phyloP scores from a whole-genome alignment of 495 filamentous ascomycete species.

The Zalerion maritima region DNA sequence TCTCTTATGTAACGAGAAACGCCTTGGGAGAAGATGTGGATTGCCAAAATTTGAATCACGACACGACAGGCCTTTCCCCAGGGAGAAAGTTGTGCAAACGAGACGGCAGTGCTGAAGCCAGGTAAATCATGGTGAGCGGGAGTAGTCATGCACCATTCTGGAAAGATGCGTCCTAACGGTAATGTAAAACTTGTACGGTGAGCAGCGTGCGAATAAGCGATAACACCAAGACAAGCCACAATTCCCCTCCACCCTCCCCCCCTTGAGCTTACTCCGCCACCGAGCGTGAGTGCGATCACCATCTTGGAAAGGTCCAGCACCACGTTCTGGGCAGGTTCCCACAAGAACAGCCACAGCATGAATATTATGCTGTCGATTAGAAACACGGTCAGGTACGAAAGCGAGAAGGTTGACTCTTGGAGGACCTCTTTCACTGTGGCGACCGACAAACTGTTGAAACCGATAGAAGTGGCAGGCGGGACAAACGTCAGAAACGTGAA shows the following conservation, averaged over 20 bases:
- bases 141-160: not conserved
- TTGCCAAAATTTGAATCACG: slow-evolving; percentile 60
- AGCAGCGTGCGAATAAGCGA: slow-evolving; percentile 54
- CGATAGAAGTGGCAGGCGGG: slow-evolving; percentile 49
- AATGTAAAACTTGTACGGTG: slow-evolving; percentile 37
- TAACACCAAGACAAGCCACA: slow-evolving; percentile 66
- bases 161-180: no score
- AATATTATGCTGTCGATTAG: slow-evolving; percentile 71
- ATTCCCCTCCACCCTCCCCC: slow-evolving; percentile 57
- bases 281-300: slow-evolving; percentile 85
- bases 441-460: slow-evolving; percentile 33
- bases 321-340: slow-evolving; percentile 75
- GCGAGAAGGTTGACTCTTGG: slow-evolving; percentile 38
- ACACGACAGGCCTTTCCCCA: no score
- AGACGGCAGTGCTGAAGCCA: no score
- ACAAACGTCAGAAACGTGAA: slow-evolving; percentile 93
- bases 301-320: slow-evolving; percentile 90
- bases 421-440: slow-evolving; percentile 26
- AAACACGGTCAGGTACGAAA: slow-evolving; percentile 69
- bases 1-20: slow-evolving; percentile 47
- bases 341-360: slow-evolving; percentile 77
- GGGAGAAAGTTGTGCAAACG: slow-evolving; percentile 4
- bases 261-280: slow-evolving; percentile 69
- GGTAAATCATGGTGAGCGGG: slow-evolving; percentile 5
- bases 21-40: slow-evolving; percentile 83